Evolutionary conservation across 1,284 basidiomycete species (phyloP).

Genomic region (Lignosus rhinocerotis): DNA sequence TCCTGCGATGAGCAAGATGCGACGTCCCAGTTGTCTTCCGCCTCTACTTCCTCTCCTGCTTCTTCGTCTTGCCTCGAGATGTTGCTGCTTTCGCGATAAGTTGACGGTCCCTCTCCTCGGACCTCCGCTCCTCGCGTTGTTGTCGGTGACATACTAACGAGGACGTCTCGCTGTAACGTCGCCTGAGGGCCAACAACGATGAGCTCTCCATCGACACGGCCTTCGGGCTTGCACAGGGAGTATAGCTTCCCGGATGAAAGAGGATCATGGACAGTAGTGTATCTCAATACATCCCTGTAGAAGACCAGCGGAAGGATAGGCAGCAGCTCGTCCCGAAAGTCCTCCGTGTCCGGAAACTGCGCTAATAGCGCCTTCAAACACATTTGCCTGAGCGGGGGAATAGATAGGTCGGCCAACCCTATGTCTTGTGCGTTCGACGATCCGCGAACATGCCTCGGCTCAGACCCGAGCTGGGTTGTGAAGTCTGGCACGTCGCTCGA

Average conservation of each 20-base stretch:
- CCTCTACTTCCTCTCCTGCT: not conserved
- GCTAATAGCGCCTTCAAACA: slow-evolving; percentile 41
- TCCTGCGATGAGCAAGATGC: slow-evolving; percentile 16
- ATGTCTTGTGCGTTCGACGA: not conserved
- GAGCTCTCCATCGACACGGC: slow-evolving; percentile 61
- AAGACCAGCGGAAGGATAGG: slow-evolving; percentile 57
- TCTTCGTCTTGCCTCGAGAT: not conserved
- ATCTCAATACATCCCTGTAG: slow-evolving; percentile 53
- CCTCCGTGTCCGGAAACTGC: slow-evolving; percentile 21
- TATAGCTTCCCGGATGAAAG: slow-evolving; percentile 49
- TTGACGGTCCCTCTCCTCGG: slow-evolving; percentile 8
- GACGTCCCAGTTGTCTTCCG: slow-evolving; percentile 28
- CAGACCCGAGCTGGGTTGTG: not conserved
- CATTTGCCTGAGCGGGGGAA: slow-evolving; percentile 49
- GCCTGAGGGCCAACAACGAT: slow-evolving; percentile 58
- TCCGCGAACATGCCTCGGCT: not conserved
- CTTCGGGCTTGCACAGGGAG: slow-evolving; percentile 46
- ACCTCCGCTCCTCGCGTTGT: slow-evolving; percentile 29
- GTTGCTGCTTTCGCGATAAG: not conserved
- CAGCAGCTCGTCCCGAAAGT: slow-evolving; percentile 43
- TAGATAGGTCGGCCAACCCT: not conserved
- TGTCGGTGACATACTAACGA: slow-evolving; percentile 27
- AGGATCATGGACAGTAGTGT: slow-evolving; percentile 56
- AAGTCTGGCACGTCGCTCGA: slow-evolving; percentile 16
- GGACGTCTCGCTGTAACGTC: slow-evolving; percentile 43